Evolutionary conservation across 306 rosid genomes (phyloP).

Genomic region (Leucaena leucocephala): DNA sequence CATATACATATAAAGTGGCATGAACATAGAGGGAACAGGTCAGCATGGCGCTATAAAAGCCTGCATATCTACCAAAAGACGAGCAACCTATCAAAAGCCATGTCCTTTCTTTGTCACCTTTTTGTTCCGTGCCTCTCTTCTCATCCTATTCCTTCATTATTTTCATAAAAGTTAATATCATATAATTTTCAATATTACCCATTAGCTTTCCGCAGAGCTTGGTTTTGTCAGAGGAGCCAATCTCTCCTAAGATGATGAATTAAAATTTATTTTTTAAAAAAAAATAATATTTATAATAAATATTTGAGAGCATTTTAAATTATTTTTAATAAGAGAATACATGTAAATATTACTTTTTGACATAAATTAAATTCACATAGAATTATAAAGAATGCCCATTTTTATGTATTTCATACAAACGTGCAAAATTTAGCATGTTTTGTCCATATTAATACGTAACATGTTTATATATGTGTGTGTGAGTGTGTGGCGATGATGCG

Average conservation of each 20-base stretch:
- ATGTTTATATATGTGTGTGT: neutral
- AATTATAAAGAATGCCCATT: neutral
- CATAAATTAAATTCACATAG: no score
- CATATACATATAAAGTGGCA: neutral
- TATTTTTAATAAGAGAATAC: no score
- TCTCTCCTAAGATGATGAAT: no score
- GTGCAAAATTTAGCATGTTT: neutral
- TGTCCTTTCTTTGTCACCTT: constrained; percentile 51
- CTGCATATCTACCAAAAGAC: constrained; percentile 72
- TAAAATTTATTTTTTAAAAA: no score
- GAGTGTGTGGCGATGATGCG: no score
- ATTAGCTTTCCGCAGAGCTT: no score
- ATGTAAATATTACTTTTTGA: no score
- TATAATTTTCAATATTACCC: no score
- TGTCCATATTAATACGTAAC: neutral
- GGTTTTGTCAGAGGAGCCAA: no score
- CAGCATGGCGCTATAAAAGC: constrained; percentile 68
- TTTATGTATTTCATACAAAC: neutral
- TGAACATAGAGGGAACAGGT: constrained; percentile 50
- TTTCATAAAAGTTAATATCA: neutral
- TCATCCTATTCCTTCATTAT: neutral
- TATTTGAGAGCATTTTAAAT: no score
- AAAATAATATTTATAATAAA: no score
- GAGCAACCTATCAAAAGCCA: constrained; percentile 44
- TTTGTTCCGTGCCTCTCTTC: constrained; percentile 47